These are phyloP conservation scores for Mycena pura DNA, from an alignment of 768 basidiomycete species.

Conservation along the genomic window DNA sequence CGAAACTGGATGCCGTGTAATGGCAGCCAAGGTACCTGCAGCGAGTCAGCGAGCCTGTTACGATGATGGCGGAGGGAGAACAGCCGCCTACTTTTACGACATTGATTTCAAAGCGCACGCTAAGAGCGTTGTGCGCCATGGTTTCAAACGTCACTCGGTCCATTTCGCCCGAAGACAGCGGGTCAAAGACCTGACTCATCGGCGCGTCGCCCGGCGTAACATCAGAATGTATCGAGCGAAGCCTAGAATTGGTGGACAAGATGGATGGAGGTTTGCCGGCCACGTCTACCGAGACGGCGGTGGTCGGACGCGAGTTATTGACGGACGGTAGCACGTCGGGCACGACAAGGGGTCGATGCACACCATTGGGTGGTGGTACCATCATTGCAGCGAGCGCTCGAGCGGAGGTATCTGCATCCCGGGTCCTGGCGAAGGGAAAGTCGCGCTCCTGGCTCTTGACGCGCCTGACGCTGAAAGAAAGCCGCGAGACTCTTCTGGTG, in stretches of 20 bases:
- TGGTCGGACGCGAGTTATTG: not conserved
- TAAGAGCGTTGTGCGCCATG: conserved; percentile 77
- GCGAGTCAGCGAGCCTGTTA: conserved; percentile 1
- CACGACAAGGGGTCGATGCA: not conserved
- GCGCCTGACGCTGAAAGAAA: conserved; percentile 73
- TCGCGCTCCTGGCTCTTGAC: conserved; percentile 62
- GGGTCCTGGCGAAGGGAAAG: conserved; percentile 48
- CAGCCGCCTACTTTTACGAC: conserved; percentile 88
- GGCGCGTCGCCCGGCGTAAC: conserved; percentile 48
- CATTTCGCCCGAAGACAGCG: conserved; percentile 70
- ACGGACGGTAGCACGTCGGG: not conserved
- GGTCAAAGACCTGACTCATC: conserved; percentile 48
- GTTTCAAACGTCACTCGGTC: conserved; percentile 74
- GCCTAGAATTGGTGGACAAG: conserved; percentile 14
- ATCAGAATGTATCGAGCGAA: conserved; percentile 86
- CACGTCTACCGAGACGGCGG: not conserved
- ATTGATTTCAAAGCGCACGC: conserved; percentile 96
- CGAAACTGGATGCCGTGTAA: conserved; percentile 96
- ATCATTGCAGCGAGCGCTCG: not conserved
- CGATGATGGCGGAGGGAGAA: not conserved
- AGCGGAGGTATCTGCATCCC: conserved; percentile 34
- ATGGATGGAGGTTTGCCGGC: not conserved
- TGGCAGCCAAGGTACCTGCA: conserved; percentile 89
- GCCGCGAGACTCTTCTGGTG: conserved; percentile 77
- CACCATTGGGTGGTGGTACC: not conserved